Conservation (phyloP, 257 asterid genomes). For the Solanum ossicruentum region DNA sequence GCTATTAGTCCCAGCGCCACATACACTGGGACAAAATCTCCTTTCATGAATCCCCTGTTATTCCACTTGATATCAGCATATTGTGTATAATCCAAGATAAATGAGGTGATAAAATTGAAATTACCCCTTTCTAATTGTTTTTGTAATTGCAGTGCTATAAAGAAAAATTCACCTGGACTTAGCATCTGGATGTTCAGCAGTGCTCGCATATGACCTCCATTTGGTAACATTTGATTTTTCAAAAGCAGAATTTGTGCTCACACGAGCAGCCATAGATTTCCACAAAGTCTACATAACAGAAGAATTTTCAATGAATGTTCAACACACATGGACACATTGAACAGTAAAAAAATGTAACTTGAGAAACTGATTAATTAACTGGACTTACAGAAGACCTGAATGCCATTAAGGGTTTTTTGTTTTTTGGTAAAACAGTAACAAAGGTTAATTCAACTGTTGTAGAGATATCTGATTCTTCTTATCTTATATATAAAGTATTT, state of each 20-base stretch:
- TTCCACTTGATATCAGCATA: neutral
- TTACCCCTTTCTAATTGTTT: neutral
- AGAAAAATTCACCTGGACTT: neutral
- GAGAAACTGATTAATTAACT: neutral
- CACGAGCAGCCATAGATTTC: neutral
- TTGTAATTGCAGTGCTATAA: neutral
- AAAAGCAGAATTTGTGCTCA: neutral
- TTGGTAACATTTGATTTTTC: neutral
- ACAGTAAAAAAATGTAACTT: neutral
- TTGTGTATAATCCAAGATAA: too few species aligned
- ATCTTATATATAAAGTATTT: neutral
- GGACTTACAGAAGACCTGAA: neutral
- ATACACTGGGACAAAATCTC: conserved; percentile 12
- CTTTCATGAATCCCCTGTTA: neutral
- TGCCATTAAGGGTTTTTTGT: neutral
- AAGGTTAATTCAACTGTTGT: neutral
- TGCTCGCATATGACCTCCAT: neutral
- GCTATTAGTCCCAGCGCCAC: conserved; percentile 21
- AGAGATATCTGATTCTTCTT: too few species aligned
- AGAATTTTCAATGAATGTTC: neutral
- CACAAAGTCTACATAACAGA: neutral
- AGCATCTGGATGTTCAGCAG: neutral
- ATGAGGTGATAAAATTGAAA: neutral
- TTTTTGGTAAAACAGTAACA: neutral
- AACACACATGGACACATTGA: neutral